These are phyloP conservation scores for Hypomontagnella submonticulosa DNA, from an alignment of 495 filamentous ascomycete species.

Conservation along the genomic window DNA sequence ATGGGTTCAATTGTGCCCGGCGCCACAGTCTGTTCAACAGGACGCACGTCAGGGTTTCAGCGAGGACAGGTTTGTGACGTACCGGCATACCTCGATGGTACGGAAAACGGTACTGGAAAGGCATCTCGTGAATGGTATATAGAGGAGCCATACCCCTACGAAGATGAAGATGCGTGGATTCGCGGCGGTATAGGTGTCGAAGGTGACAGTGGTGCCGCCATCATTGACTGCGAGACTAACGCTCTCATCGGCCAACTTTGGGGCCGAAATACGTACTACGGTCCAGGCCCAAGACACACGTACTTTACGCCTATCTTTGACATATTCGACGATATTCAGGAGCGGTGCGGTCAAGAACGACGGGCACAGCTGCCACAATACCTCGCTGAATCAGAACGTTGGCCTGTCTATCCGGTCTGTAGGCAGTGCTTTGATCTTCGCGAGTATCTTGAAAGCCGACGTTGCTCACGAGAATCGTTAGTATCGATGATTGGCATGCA, in stretches of 20 bases:
- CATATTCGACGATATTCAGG: constrained; percentile 49
- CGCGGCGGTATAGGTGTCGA: constrained; percentile 51
- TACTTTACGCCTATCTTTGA: constrained; percentile 51
- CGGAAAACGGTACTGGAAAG: constrained; percentile 44
- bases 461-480: constrained; percentile 45
- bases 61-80: constrained; percentile 46
- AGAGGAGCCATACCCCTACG: constrained; percentile 44
- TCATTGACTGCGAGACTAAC: constrained; percentile 47
- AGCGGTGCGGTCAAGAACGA: constrained; percentile 40
- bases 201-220: constrained; percentile 50
- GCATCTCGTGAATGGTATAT: constrained; percentile 50
- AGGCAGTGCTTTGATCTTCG: constrained; percentile 44
- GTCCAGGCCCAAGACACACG: constrained; percentile 42
- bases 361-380: constrained; percentile 45
- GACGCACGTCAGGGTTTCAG: constrained; percentile 46
- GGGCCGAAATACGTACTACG: constrained; percentile 49
- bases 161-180: constrained; percentile 51
- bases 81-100: constrained; percentile 46
- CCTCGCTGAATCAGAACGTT: constrained; percentile 43
- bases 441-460: constrained; percentile 45
- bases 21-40: constrained; percentile 40
- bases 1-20: constrained; percentile 35
- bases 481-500: constrained; percentile 46
- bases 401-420: constrained; percentile 46
- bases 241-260: constrained; percentile 50